Percentiles rank a stretch among this genome's conserved stretches.
Conservation (phyloP, 1,139 yeast species). For the Hansenula sp. region DNA sequence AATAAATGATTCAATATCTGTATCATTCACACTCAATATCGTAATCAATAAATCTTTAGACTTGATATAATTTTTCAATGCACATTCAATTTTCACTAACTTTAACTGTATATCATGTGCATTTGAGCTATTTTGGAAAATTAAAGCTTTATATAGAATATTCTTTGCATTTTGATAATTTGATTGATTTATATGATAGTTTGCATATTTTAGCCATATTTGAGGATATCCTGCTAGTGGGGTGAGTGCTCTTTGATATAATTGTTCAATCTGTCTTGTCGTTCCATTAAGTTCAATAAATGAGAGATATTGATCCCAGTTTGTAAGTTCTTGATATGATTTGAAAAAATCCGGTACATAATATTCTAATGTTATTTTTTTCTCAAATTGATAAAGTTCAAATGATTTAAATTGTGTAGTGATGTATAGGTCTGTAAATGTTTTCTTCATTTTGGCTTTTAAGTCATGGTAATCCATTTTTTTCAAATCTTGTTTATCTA, state of each 20-base stretch:
- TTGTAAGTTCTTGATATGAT: conserved; percentile 42
- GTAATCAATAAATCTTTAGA: conserved; percentile 35
- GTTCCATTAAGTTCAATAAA: conserved; percentile 41
- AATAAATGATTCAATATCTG: conserved; percentile 30
- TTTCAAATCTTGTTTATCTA: conserved; percentile 16
- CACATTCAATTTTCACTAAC: conserved; percentile 33
- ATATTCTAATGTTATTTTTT: conserved; percentile 46
- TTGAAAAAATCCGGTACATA: conserved; percentile 38
- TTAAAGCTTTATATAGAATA: conserved; percentile 31
- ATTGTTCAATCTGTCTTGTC: conserved; percentile 30
- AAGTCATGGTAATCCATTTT: conserved; percentile 25
- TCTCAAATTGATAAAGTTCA: conserved; percentile 63
- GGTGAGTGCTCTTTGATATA: conserved; percentile 56
- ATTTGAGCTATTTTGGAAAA: conserved; percentile 16
- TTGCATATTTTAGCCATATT: conserved; percentile 61
- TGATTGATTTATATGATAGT: conserved; percentile 35
- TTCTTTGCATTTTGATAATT: conserved; percentile 33
- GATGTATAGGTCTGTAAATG: conserved; percentile 47
- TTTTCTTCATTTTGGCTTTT: conserved; percentile 37
- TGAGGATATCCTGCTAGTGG: conserved; percentile 47
- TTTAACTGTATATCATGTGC: conserved; percentile 24
- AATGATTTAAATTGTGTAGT: conserved; percentile 58
- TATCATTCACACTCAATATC: conserved; percentile 25
- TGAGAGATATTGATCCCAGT: conserved; percentile 60
- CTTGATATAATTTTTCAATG: conserved; percentile 27